Evolutionary conservation across 192 early-diverging fungal genomes (phyloP).

Genomic region (Funneliformis geosporum): DNA sequence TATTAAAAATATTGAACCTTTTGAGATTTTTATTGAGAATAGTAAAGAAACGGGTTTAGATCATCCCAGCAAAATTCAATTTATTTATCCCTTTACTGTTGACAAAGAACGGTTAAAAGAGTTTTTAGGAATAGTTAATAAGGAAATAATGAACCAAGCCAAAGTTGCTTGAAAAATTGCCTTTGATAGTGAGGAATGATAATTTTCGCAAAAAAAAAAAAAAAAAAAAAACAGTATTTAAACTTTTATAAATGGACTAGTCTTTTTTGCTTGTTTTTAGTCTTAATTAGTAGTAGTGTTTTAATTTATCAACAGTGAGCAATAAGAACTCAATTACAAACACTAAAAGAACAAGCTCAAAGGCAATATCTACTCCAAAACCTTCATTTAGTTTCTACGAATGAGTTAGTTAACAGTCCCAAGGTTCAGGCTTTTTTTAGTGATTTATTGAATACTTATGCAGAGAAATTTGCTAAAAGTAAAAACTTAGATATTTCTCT

Average conservation of each 20-base stretch:
- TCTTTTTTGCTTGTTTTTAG: no score
- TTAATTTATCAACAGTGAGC: no score
- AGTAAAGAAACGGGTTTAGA: constrained; percentile 20
- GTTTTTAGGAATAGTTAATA: constrained; percentile 1
- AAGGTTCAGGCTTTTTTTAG: background rate
- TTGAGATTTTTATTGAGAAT: constrained; percentile 28
- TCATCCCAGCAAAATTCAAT: constrained; percentile 4
- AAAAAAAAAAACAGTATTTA: no score
- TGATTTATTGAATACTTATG: constrained; percentile 9
- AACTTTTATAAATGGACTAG: no score
- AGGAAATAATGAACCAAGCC: background rate
- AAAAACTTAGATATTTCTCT: background rate
- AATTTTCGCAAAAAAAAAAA: no score
- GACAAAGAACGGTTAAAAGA: background rate
- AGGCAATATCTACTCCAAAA: background rate
- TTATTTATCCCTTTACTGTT: constrained; percentile 15
- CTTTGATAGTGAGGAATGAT: constrained; percentile 19
- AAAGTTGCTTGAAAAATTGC: constrained; percentile 13
- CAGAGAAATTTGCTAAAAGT: background rate
- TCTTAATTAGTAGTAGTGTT: no score
- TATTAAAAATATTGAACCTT: constrained; percentile 1
- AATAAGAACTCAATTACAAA: no score
- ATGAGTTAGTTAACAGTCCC: background rate
- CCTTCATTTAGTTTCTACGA: background rate
- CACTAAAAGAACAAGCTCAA: background rate